phyloP scores from a whole-genome alignment of 1,284 basidiomycete species.

The Filobasidium uniguttulatum region DNA sequence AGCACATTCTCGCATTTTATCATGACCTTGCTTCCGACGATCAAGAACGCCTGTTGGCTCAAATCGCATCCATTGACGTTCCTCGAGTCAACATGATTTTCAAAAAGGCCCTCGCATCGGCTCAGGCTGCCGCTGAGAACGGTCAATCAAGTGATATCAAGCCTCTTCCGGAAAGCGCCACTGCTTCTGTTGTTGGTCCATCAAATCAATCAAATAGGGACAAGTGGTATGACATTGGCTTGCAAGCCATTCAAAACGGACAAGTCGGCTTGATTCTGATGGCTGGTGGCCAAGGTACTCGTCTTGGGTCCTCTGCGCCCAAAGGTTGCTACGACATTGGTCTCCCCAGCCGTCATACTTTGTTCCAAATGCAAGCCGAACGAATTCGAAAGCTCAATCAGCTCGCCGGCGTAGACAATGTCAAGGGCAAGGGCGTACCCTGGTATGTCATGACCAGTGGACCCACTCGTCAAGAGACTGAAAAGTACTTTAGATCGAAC shows the following conservation, averaged over 20 bases:
- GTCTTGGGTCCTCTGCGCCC: conserved; percentile 78
- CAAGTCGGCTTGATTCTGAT: conserved; percentile 87
- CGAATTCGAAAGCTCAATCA: conserved; percentile 71
- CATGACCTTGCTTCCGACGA: conserved; percentile 53
- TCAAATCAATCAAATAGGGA: conserved; percentile 14
- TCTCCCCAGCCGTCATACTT: conserved; percentile 76
- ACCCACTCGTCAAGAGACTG: conserved; percentile 77
- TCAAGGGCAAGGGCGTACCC: conserved; percentile 49
- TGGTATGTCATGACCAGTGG: conserved; percentile 99
- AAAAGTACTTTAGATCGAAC: conserved; percentile 67
- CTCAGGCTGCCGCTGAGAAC: neutral
- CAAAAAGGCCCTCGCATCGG: conserved; percentile 55
- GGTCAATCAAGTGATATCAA: conserved; percentile 19
- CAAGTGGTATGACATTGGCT: conserved; percentile 61
- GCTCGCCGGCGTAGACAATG: conserved; percentile 49
- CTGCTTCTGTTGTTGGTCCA: conserved; percentile 41
- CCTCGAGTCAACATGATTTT: conserved; percentile 82
- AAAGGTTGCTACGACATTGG: conserved; percentile 98
- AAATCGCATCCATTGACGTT: conserved; percentile 73
- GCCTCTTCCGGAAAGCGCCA: conserved; percentile 63
- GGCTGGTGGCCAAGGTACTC: conserved; percentile 95
- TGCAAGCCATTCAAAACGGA: conserved; percentile 65
- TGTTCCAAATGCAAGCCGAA: conserved; percentile 96
- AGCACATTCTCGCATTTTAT: conserved; percentile 81
- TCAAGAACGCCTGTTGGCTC: conserved; percentile 51